These are phyloP conservation scores for Triangularia setosa DNA, from an alignment of 2,329 filamentous ascomycete species.

Conservation along the genomic window DNA sequence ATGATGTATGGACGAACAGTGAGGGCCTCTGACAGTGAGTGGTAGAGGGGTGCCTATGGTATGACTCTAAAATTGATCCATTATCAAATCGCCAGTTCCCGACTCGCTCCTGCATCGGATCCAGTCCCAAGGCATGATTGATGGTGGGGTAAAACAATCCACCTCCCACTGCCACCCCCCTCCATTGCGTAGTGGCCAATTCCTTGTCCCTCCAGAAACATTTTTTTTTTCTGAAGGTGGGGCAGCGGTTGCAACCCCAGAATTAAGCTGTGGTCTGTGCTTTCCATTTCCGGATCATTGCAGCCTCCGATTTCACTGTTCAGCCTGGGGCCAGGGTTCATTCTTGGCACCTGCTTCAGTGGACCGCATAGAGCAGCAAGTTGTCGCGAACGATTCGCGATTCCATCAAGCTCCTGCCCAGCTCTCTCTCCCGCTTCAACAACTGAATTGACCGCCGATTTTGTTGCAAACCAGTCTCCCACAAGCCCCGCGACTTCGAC, in stretches of 20 bases:
- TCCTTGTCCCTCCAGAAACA: constrained; percentile 2
- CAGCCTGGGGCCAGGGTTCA: neutral
- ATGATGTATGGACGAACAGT: neutral
- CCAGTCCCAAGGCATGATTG: neutral
- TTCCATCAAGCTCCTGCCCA: neutral
- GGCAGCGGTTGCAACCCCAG: constrained; percentile 5
- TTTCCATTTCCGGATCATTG: constrained; percentile 20
- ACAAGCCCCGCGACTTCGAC: neutral
- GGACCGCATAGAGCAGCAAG: neutral
- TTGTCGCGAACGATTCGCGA: constrained; percentile 1
- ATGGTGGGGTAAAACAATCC: constrained; percentile 20
- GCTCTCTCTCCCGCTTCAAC: neutral
- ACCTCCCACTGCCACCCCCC: constrained; percentile 15
- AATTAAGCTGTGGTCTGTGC: constrained; percentile 26
- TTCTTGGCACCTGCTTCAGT: constrained; percentile 1
- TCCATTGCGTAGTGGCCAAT: constrained; percentile 11
- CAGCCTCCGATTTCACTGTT: constrained; percentile 14
- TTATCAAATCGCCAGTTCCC: constrained; percentile 1
- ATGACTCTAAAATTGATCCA: constrained; percentile 11
- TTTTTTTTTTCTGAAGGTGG: constrained; percentile 3
- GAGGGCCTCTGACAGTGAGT: neutral
- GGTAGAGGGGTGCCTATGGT: neutral
- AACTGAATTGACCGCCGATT: neutral
- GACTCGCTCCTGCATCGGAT: constrained; percentile 23
- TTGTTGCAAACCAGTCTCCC: neutral